Conservation (phyloP, 2,329 filamentous ascomycete genomes). For the Aureobasidium sp. region DNA sequence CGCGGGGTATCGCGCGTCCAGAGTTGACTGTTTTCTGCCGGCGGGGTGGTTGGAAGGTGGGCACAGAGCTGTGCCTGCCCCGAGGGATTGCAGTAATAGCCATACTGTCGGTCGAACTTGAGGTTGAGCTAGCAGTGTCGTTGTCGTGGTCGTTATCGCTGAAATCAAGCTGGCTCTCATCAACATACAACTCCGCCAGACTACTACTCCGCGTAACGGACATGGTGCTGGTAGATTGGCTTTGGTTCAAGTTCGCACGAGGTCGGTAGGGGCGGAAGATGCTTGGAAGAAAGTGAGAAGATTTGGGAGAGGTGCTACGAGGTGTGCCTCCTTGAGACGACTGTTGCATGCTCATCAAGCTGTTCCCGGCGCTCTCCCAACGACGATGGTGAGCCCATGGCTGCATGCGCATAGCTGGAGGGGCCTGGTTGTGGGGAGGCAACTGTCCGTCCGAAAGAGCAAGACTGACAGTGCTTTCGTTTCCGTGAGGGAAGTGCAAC, state of each 20-base stretch:
- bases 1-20: background rate
- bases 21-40: background rate
- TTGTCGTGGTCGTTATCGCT: background rate
- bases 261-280: slow-evolving; percentile 27
- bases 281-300: slow-evolving; percentile 25
- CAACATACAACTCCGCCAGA: background rate
- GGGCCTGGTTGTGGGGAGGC: background rate
- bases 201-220: slow-evolving; percentile 12
- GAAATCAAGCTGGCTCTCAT: slow-evolving; percentile 4
- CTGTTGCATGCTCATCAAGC: background rate
- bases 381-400: slow-evolving; percentile 7
- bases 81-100: slow-evolving; percentile 13
- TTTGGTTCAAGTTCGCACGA: slow-evolving; percentile 14
- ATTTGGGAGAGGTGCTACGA: slow-evolving; percentile 12
- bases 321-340: background rate
- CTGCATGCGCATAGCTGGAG: background rate
- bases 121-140: background rate
- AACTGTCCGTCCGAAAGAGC: background rate
- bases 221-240: slow-evolving; percentile 9
- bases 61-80: background rate
- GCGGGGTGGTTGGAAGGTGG: background rate
- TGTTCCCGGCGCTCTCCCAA: slow-evolving; percentile 7
- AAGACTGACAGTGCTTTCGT: slow-evolving; percentile 10
- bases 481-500: slow-evolving; percentile 15
- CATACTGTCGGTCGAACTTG: slow-evolving; percentile 12